These are phyloP conservation scores for Vickermania spadyakhi DNA, from an alignment of 208 protist species.

Conservation along the genomic window DNA sequence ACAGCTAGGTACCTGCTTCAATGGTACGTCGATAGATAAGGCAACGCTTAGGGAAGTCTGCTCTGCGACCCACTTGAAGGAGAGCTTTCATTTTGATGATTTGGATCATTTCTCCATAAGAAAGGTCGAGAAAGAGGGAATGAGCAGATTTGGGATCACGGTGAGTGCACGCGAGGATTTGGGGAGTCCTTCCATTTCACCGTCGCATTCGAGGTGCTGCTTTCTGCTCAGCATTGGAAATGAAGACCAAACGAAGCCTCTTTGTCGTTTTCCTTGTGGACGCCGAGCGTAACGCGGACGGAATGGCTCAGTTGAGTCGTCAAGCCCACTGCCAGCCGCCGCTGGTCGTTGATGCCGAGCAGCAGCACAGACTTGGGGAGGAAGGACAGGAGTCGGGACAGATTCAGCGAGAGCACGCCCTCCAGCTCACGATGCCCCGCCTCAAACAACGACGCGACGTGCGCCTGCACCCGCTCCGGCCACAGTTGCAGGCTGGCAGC, in stretches of 20 bases:
- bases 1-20: no score
- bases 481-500: neutral
- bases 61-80: no score
- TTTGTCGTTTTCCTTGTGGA: neutral
- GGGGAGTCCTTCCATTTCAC: neutral
- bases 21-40: no score
- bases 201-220: neutral
- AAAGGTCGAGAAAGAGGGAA: no score
- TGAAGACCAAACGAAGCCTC: constrained; percentile 2
- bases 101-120: no score
- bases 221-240: constrained; percentile 2
- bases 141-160: no score
- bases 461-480: neutral
- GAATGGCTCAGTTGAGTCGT: neutral
- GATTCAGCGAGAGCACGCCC: neutral
- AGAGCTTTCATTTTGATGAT: no score
- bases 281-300: neutral
- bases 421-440: neutral
- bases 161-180: no score
- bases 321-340: neutral
- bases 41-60: no score
- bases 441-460: neutral
- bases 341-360: neutral
- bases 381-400: neutral
- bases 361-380: neutral